Evolutionary conservation across 768 basidiomycete species (phyloP).

Genomic region (Russula earlei): DNA sequence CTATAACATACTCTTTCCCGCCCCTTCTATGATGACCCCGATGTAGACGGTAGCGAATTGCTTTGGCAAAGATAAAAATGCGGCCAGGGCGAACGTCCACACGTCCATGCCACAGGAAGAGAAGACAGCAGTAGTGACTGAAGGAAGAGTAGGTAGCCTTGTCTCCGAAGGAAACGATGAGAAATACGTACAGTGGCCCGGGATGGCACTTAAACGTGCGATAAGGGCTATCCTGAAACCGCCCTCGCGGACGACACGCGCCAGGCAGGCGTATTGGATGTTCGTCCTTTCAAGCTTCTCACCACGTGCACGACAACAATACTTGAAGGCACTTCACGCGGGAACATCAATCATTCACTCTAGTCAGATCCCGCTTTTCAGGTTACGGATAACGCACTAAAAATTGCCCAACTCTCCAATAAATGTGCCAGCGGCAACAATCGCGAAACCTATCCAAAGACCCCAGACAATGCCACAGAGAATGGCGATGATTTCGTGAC

Average conservation of each 20-base stretch:
- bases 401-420: constrained; percentile 84
- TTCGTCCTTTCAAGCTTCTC: constrained; percentile 48
- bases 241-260: constrained; percentile 66
- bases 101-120: constrained; percentile 85
- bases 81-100: constrained; percentile 65
- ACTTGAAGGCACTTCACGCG: constrained; percentile 66
- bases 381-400: constrained; percentile 42
- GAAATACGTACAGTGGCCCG: constrained; percentile 62
- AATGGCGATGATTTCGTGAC: constrained; percentile 85
- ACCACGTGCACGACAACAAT: constrained; percentile 63
- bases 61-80: constrained; percentile 78
- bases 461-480: constrained; percentile 90
- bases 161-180: not conserved
- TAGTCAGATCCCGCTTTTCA: not conserved
- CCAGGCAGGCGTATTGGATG: constrained; percentile 39
- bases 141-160: constrained; percentile 1
- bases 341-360: not conserved
- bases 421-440: constrained; percentile 76
- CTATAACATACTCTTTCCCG: not conserved
- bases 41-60: constrained; percentile 90
- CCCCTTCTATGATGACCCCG: constrained; percentile 59
- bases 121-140: constrained; percentile 84
- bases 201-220: constrained; percentile 72
- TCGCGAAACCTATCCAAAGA: constrained; percentile 76
- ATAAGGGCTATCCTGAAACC: constrained; percentile 80